Base-by-base conservation (phyloP, 176 grass and related monocot species). In the Canna indica region DNA sequence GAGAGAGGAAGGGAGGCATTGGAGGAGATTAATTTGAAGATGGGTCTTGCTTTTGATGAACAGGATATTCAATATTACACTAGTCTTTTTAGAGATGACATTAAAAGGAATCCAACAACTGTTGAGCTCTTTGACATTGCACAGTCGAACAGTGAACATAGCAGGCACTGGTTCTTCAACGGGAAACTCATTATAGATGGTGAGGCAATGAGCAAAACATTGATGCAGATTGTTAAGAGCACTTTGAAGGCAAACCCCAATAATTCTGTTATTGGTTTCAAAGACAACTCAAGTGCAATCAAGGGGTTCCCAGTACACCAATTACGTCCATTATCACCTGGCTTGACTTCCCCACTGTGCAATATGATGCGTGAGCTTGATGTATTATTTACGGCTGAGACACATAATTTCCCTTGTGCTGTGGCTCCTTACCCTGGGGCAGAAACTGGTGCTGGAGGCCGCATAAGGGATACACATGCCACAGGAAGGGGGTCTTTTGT, bases 321-420 rank as follows among this genome's bases (percentile, higher is more conserved):
- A 14, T 77, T 95, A 22, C 75, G 83, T n/a, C 91, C 91, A 73
- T 42, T 28, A 24, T 59, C 79, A 36, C 85, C 91, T 1, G 79
- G 82, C 35, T 83, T 48, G 39, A 78, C 85, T 67, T 87, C 82
- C 54, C 91, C 84, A 11, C 73, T 96, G 42, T 68, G 67, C 25
- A 60, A 76, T 25, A 71, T 83, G n/a, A 81, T 68, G 60, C 67
- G 67, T 1, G 87, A 95, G 34, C 81, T 95, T 76, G 91, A 90
- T 71, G 83, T 95, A 77, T 76, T 91, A 47, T 91, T 95, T 41
- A 95, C 91, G 41, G 82, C 87, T 68, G 91, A 95, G 82, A 95
- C 91, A 16, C 91, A 95, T 80, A 95, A 91, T 80, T 95, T 95
- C 62, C 91, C 91, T 17, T 95, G 91, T 83, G 91, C 91, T 64